These are phyloP conservation scores for Rubia tinctorum DNA, from an alignment of 305 asterid genomes.

Conservation along the genomic window DNA sequence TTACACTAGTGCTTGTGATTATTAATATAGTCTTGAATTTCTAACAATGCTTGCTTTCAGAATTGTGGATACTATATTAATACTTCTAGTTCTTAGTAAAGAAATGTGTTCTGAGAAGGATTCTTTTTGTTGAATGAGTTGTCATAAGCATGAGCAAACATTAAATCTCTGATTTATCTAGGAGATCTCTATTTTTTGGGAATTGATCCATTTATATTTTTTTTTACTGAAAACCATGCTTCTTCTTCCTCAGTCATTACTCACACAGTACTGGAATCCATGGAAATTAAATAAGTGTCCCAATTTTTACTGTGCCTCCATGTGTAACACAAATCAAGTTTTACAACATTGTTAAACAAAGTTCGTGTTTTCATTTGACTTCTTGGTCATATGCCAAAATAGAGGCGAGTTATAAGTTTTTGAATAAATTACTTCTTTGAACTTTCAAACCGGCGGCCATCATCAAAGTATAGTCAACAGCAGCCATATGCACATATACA, in stretches of 20 bases:
- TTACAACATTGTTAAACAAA: not conserved
- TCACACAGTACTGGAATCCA: not conserved
- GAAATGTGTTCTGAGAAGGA: conserved; percentile 11
- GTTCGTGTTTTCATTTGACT: not conserved
- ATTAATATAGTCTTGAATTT: not conserved
- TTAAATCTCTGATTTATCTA: conserved; percentile 12
- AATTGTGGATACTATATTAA: not conserved
- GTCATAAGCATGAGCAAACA: conserved; percentile 13
- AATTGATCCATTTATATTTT: conserved; percentile 24
- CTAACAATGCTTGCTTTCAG: not conserved
- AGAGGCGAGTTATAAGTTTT: not conserved
- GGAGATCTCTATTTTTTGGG: conserved; percentile 19
- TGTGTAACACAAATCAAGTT: not conserved
- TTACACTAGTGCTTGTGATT: not conserved
- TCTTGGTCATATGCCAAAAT: not conserved
- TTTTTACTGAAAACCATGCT: conserved; percentile 33
- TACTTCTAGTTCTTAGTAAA: not conserved
- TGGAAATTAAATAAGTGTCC: not conserved
- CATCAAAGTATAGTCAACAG: conserved; percentile 2
- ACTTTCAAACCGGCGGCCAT: not conserved
- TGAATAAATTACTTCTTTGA: not conserved
- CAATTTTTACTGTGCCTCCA: not conserved
- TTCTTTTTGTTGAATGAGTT: conserved; percentile 18
- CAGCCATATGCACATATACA: not conserved
- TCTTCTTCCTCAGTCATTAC: conserved; percentile 2